Base-by-base conservation (phyloP, 2,329 filamentous ascomycete species). In the Cercospora brassicicola region DNA sequence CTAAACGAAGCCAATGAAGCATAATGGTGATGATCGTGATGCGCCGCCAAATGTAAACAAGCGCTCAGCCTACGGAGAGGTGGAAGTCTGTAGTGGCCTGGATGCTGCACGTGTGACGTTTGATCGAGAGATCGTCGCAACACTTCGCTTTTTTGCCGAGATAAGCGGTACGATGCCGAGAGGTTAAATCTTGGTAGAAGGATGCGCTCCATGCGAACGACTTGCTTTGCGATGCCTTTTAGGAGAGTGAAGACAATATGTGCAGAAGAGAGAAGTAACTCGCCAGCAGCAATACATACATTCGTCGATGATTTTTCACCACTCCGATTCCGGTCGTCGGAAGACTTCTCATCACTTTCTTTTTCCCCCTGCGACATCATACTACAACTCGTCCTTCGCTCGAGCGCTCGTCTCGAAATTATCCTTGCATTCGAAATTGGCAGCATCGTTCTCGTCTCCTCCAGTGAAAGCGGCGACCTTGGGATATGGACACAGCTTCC, bases 401-500 rank as follows among this genome's bases (percentile, higher is more conserved):
- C n/a, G 18, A n/a, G 31, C 45, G 11, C 28, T 61, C 28, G 39
- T 26, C 51, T 53, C 62, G 56, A 68, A 70, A 5, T 42, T 31
- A 53, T 65, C 68, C 48, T 62, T 63, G 60, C 75, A 76, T 59
- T 65, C 62, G 23, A 69, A 76, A 9, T 65, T 72, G 45, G 45
- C 62, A 18, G 67, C 63, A 18, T 64, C 55, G 13, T 65, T 66
- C 9, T 68, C 61, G 61, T 74, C 70, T 7, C 69, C 72, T 11
- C 69, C 71, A 4, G 59, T 57, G 31, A 68, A 75, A 0, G 62
- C 64, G 20, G 70, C 73, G 26, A 72, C 67, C 56, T 66, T 59
- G 0, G 74, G 74, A 26, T 69, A 76, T 9, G 62, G 64, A 67
- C 74, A 76, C 10, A 74, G 36, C n/a, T 53, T 69, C 39, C 62